Evolutionary conservation across 352 stramenopile species (phyloP).

Genomic region (Phytophthora macrochlamydospora): DNA sequence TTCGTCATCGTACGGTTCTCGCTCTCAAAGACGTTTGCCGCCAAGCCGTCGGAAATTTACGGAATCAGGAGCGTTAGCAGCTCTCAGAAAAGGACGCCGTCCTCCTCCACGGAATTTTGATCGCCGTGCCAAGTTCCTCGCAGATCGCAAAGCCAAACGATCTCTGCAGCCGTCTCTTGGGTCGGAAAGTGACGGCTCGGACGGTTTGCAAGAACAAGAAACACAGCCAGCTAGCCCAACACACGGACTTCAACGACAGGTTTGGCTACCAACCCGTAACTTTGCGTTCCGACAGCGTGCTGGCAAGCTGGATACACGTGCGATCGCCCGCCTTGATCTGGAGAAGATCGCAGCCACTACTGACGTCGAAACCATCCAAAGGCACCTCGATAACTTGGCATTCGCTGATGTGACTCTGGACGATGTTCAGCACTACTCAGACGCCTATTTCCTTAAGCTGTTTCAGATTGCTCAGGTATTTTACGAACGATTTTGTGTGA

Average conservation of each 20-base stretch:
- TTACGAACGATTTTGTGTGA: background rate
- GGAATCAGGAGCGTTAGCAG: constrained; percentile 3
- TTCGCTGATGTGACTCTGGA: constrained; percentile 86
- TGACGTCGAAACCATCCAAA: constrained; percentile 77
- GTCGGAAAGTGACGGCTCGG: constrained; percentile 9
- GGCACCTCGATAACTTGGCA: constrained; percentile 78
- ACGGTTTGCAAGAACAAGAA: constrained; percentile 23
- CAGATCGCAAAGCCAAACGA: constrained; percentile 19
- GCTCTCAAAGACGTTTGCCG: background rate
- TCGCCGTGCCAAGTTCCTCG: constrained; percentile 30
- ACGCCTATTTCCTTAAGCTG: constrained; percentile 86
- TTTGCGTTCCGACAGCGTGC: constrained; percentile 79
- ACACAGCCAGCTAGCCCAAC: constrained; percentile 14
- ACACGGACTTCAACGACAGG: constrained; percentile 35
- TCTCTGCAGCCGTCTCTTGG: background rate
- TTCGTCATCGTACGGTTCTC: constrained; percentile 14
- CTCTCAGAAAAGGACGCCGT: constrained; percentile 8
- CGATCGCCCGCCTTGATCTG: constrained; percentile 72
- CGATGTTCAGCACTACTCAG: constrained; percentile 85
- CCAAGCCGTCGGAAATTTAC: constrained; percentile 6
- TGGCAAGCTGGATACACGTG: constrained; percentile 76
- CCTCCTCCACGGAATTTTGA: constrained; percentile 23
- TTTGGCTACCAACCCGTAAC: constrained; percentile 74
- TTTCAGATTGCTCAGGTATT: constrained; percentile 84
- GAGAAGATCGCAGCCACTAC: constrained; percentile 76